These are phyloP conservation scores for Colletotrichum salicis DNA, from an alignment of 2,329 filamentous ascomycete genomes.

Conservation along the genomic window DNA sequence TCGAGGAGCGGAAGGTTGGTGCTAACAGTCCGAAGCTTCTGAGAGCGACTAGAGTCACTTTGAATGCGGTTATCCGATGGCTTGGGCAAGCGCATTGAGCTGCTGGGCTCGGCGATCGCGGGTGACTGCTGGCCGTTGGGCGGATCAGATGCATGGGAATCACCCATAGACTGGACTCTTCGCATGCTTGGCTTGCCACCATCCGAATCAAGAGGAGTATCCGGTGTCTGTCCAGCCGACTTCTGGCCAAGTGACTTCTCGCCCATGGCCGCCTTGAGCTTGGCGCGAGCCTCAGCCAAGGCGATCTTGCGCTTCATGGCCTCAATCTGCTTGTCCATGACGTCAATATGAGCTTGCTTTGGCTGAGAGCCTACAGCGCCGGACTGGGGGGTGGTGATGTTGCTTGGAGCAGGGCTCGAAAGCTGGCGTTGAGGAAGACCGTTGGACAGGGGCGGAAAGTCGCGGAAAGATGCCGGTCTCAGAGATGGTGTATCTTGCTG, in stretches of 20 bases:
- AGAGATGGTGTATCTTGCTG: conserved; percentile 47
- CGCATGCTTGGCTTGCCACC: conserved; percentile 29
- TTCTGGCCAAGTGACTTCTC: conserved; percentile 20
- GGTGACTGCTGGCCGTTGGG: conserved; percentile 40
- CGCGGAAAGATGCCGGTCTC: conserved; percentile 52
- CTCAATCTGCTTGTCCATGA: conserved; percentile 69
- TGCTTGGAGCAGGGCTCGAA: conserved; percentile 51
- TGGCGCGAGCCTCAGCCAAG: conserved; percentile 67
- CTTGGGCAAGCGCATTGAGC: conserved; percentile 42
- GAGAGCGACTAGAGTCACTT: conserved; percentile 35
- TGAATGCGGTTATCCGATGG: conserved; percentile 32
- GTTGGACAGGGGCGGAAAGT: conserved; percentile 57
- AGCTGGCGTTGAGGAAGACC: conserved; percentile 50
- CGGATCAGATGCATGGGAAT: conserved; percentile 35
- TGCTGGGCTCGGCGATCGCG: conserved; percentile 37
- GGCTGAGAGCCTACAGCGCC: conserved; percentile 45
- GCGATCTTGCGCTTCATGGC: conserved; percentile 69
- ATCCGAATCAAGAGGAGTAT: conserved; percentile 29
- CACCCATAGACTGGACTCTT: conserved; percentile 37
- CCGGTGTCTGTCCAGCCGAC: conserved; percentile 26
- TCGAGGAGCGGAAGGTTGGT: conserved; percentile 52
- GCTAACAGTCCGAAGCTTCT: conserved; percentile 49
- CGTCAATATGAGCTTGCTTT: conserved; percentile 54
- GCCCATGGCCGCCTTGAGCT: conserved; percentile 46
- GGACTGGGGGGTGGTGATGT: conserved; percentile 50